These are phyloP conservation scores for Vigna radiata DNA, from an alignment of 306 rosid genomes.

Conservation along the genomic window DNA sequence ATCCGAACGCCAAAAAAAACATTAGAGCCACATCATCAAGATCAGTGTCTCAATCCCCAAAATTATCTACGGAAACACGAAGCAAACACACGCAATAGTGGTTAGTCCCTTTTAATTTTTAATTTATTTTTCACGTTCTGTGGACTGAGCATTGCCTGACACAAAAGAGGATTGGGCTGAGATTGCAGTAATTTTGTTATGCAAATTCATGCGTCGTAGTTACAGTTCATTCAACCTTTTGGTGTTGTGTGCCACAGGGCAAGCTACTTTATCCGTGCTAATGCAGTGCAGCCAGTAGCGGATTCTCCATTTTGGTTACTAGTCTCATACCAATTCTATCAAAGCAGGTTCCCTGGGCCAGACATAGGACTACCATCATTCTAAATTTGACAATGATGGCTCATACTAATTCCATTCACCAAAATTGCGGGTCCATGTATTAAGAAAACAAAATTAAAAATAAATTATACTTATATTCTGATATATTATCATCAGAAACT, in stretches of 20 bases:
- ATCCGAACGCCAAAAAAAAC: too few species aligned
- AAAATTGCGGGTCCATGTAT: neutral
- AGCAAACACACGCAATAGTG: too few species aligned
- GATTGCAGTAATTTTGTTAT: slow-evolving; percentile 32
- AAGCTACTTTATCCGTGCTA: slow-evolving; percentile 42
- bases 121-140: slow-evolving; percentile 43
- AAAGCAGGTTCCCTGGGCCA: slow-evolving; percentile 45
- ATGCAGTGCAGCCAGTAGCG: slow-evolving; percentile 38
- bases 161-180: slow-evolving; percentile 46
- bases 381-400: slow-evolving; percentile 46
- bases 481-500: neutral
- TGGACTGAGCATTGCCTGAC: slow-evolving; percentile 56
- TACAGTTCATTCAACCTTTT: slow-evolving; percentile 39
- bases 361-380: slow-evolving; percentile 38
- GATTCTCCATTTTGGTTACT: slow-evolving; percentile 49
- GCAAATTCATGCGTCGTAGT: slow-evolving; percentile 34
- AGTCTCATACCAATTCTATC: slow-evolving; percentile 45
- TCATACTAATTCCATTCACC: slow-evolving; percentile 39
- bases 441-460: too few species aligned
- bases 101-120: neutral
- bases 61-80: too few species aligned
- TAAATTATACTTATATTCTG: too few species aligned
- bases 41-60: too few species aligned
- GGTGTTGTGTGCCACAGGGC: slow-evolving; percentile 33
- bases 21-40: too few species aligned